Base-by-base conservation (phyloP, 495 filamentous ascomycete species). In the Patellaria atrata region DNA sequence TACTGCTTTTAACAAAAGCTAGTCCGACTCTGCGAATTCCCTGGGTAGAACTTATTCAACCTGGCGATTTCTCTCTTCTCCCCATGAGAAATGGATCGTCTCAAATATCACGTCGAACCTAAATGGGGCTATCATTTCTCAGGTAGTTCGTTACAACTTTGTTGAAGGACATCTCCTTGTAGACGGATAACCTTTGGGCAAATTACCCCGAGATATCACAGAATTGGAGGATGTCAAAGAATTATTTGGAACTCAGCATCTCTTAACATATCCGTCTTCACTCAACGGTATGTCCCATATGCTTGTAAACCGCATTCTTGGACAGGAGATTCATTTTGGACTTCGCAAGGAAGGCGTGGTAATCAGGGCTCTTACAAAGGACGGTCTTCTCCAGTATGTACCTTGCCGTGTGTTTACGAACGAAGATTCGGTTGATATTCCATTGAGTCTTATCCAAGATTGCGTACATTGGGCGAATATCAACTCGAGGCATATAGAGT, bases 121-220 rank as follows among this genome's bases (percentile, higher is more conserved):
- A 18, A 48, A 21, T 28, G 37, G 43, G 37, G 40, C 30, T 15
- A 30, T 27, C 22, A 4, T 26, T 14, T 22, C 33, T 19, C 59
- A 61, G 35, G 35, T 45, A 1, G 32, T 67, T 0, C 56, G 64
- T 35, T 64, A 58, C 39, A 51, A 70, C 38, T 44, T 65, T 8
- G 27, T 67, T 6, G 53, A 68, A 33, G 67, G 70, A 0, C 56
- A 55, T 21, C 40, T 73, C 1, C 40, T 68, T 0, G 54, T 70
- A 4, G 56, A 68, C 20, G 58, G 62, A 0, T 57, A 60, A 21
- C 59, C 65, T 3, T 30, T 67, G 22, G 63, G 63, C 3, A 63
- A 60, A 23, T 50, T 73, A 2, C 67, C 68, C 0, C 45, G 51
- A 2, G 52, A 64, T 1, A 56, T 57, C 16, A 50, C 53, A 19